phyloP scores from a whole-genome alignment of 768 basidiomycete genomes.

The Pulveroboletus sp. region DNA sequence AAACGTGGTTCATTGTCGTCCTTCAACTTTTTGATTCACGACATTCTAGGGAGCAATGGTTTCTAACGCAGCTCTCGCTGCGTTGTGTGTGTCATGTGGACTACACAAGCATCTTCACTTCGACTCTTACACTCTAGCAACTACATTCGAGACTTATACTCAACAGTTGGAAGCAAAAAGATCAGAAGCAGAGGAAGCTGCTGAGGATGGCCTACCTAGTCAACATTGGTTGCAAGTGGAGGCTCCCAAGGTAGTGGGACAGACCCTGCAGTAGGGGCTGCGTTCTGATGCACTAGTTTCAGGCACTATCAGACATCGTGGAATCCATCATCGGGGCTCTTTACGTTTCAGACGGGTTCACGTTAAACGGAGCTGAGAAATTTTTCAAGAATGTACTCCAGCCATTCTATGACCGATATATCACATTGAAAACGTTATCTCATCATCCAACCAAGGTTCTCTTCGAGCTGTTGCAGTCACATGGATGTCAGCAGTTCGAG shows the following conservation, averaged over 20 bases:
- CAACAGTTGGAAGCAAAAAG: slow-evolving; percentile 42
- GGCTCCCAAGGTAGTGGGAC: slow-evolving; percentile 61
- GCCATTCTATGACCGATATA: slow-evolving; percentile 76
- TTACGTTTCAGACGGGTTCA: slow-evolving; percentile 71
- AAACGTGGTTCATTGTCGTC: background rate
- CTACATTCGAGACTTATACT: slow-evolving; percentile 51
- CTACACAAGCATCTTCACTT: slow-evolving; percentile 58
- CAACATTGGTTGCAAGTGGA: slow-evolving; percentile 79
- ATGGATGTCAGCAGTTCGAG: slow-evolving; percentile 64
- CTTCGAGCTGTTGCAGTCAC: slow-evolving; percentile 66
- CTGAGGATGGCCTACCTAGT: slow-evolving; percentile 49
- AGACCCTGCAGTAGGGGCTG: background rate
- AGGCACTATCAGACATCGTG: slow-evolving; percentile 76
- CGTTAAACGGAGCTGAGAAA: slow-evolving; percentile 51
- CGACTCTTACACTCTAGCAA: slow-evolving; percentile 49
- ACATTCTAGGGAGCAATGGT: slow-evolving; percentile 72
- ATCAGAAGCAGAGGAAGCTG: slow-evolving; percentile 44
- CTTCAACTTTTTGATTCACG: background rate
- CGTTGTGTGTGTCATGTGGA: slow-evolving; percentile 66
- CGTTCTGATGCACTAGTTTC: slow-evolving; percentile 4
- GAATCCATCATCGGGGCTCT: slow-evolving; percentile 78
- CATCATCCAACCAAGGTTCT: slow-evolving; percentile 75
- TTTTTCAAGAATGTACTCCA: slow-evolving; percentile 65
- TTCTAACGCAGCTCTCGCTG: slow-evolving; percentile 71
- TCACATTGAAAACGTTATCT: slow-evolving; percentile 66